Conservation (phyloP, 805 yeast genomes). For the Kodamaea laetipori region DNA sequence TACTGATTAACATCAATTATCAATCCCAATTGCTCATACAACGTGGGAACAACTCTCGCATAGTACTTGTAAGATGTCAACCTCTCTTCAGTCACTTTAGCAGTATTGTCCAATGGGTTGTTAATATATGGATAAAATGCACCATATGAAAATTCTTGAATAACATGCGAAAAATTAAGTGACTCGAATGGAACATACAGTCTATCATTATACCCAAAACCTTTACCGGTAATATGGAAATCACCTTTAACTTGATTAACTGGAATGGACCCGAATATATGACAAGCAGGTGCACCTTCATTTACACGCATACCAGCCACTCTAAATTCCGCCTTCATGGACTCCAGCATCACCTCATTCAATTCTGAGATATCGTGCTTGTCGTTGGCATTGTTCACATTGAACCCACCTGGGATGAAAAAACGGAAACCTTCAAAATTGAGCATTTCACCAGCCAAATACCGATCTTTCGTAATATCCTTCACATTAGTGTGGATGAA, state of each 20-base stretch:
- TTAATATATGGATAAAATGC: conserved; percentile 81
- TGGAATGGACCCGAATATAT: conserved; percentile 78
- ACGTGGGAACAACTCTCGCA: conserved; percentile 81
- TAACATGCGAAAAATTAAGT: conserved; percentile 79
- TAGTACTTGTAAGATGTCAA: conserved; percentile 62
- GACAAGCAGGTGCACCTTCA: conserved; percentile 77
- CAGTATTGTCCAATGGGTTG: conserved; percentile 85
- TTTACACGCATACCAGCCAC: conserved; percentile 42
- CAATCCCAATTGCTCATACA: conserved; percentile 69
- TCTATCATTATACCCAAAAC: conserved; percentile 59
- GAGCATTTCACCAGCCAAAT: conserved; percentile 75
- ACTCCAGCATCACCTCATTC: conserved; percentile 65
- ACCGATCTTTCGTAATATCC: conserved; percentile 76
- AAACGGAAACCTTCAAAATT: conserved; percentile 67
- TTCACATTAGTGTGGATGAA: conserved; percentile 70
- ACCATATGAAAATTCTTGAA: conserved; percentile 88
- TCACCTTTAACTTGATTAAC: conserved; percentile 86
- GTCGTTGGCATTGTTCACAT: conserved; percentile 47
- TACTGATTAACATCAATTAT: conserved; percentile 82
- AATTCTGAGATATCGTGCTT: conserved; percentile 60
- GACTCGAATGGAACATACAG: conserved; percentile 49
- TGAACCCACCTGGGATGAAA: conserved; percentile 52
- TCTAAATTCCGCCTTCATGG: conserved; percentile 65
- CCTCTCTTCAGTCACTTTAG: conserved; percentile 52
- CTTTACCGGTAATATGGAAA: conserved; percentile 79